Base-by-base conservation (phyloP, 345 rosid genomes). In the Citrus unshiu region DNA sequence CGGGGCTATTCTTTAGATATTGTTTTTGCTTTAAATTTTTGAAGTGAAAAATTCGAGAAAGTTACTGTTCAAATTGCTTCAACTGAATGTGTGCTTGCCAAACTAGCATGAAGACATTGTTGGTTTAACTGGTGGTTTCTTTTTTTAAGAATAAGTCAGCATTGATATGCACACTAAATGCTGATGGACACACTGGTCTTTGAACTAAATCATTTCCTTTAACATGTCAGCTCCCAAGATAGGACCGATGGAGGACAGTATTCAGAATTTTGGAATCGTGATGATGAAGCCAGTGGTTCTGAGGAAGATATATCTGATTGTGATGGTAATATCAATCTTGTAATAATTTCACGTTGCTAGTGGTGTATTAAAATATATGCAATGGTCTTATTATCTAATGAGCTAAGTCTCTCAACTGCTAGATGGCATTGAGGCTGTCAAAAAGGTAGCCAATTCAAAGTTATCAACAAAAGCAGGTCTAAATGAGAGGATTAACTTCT, bases 251-350 rank as follows among this genome's bases (percentile, higher is more conserved):
- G 83, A 61, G 91, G 87, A 54, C 85, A 82, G 30, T 74, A 72
- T 80, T 96, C 99, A 24, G 99, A 96, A 83, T 95, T 93, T 84
- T 96, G 99, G 99, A 91, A 93, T 74, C 94, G 87, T 77, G 89
- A 87, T 29, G 95, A 91, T 76, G 98, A 90, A 87, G 94, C 82
- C 10, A 93, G 89, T 74, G 78, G 79, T 82, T 93, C 97, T 4
- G 97, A 94, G 80, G 99, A 95, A 81, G 97, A 94, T 79, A 94
- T 96, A 70, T 94, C 97, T 65, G 97, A 93, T 86, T 87, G 89
- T 54, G 97, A 96, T 78, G 97, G 97, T 90, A 83, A 46, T 77
- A 64, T 66, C 67, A 74, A 46, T 67, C 71, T 77, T 82, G 29
- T 32, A 29, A 35, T 63, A 73, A 61, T 65, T 27, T 75, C 65